Evolutionary conservation across 257 asterid genomes (phyloP).

Genomic region (Ilex aquifolium): DNA sequence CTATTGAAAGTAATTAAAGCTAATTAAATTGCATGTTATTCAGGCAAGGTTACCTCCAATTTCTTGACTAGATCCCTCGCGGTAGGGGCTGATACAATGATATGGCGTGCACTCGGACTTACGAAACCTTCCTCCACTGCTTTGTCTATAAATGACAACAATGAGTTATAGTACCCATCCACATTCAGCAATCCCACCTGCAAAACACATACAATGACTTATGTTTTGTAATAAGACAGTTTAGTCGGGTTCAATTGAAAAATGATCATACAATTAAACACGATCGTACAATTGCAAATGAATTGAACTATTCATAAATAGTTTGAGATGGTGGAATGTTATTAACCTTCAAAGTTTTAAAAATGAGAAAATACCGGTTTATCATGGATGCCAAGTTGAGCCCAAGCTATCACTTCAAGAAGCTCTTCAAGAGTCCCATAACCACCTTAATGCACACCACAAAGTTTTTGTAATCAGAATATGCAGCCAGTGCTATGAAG

Average conservation of each 20-base stretch:
- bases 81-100: background rate
- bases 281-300: background rate
- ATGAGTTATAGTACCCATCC: background rate
- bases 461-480: too few species aligned
- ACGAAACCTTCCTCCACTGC: background rate
- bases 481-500: too few species aligned
- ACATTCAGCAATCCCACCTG: background rate
- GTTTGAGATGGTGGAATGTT: background rate
- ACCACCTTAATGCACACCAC: slow-evolving; percentile 28
- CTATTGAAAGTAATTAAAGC: too few species aligned
- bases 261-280: background rate
- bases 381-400: slow-evolving; percentile 58
- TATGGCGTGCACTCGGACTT: background rate
- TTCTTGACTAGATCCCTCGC: background rate
- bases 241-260: too few species aligned
- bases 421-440: slow-evolving; percentile 56
- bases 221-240: background rate
- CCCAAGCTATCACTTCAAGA: slow-evolving; percentile 57
- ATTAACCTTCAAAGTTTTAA: too few species aligned
- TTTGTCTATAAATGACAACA: background rate
- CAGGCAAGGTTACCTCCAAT: background rate
- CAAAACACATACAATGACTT: background rate
- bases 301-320: background rate
- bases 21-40: too few species aligned
- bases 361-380: slow-evolving; percentile 32